Base-by-base conservation (phyloP, 2,329 filamentous ascomycete genomes). In the Neocatenulostroma microsporum region DNA sequence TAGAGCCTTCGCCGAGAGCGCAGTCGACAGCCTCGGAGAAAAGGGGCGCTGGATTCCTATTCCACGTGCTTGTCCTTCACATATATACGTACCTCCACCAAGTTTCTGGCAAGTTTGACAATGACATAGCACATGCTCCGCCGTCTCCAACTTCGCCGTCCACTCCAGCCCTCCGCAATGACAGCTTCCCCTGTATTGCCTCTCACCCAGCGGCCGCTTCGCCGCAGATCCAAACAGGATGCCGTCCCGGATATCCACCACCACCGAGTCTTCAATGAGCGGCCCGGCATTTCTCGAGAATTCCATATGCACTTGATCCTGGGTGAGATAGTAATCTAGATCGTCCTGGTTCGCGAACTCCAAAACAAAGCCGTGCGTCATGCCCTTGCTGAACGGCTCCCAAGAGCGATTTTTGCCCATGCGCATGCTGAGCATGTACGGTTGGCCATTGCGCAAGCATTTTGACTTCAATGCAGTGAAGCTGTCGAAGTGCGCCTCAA, bases 51-150 rank as follows among this genome's bases (percentile, higher is more conserved):
- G n/a, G n/a, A n/a, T n/a, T n/a, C n/a, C n/a, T n/a, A n/a, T n/a
- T n/a, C n/a, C n/a, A n/a, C n/a, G n/a, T n/a, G n/a, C n/a, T n/a
- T n/a, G n/a, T n/a, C n/a, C n/a, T n/a, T n/a, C n/a, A n/a, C n/a
- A n/a, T n/a, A n/a, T n/a, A 30, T 61, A 62, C 19, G 55, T 57
- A 7, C 54, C 56, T 13, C 57, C 58, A 3, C 53, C 55, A 8
- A 61, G 39, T 29, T 56, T 55, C 41, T 61, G 57, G 29, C 60
- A 61, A 3, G 57, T 61, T 13, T 46, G 41, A 41, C 59, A 62
- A 41, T 61, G 58, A 28, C 59, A 61, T 17, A 62, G 45, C 10
- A 62, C 54, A 39, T 61, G 57, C 36, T 56, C 49, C 6, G 46
- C 47, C 30, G 44, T 41, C 27, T 37, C 40, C 19, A 45, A 33